Conservation (phyloP, 208 protist species). For the Leishmania aethiopica region DNA sequence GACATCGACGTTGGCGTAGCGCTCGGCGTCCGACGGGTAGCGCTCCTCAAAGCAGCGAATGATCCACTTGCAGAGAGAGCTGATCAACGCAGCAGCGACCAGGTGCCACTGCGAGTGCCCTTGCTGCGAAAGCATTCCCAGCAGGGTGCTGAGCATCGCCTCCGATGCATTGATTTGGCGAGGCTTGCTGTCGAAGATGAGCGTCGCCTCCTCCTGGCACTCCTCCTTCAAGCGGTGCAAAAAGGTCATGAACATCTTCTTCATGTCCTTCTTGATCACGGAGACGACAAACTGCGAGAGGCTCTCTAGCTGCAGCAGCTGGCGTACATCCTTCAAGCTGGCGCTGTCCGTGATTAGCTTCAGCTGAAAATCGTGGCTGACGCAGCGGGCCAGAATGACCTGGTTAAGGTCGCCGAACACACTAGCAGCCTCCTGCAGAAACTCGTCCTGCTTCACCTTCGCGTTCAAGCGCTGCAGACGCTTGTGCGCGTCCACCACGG, state of each 20-base stretch:
- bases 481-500: conserved; percentile 58
- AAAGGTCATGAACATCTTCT: conserved; percentile 83
- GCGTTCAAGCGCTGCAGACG: conserved; percentile 28
- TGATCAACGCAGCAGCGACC: conserved; percentile 69
- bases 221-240: conserved; percentile 77
- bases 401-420: conserved; percentile 72
- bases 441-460: conserved; percentile 20
- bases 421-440: conserved; percentile 43
- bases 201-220: conserved; percentile 63
- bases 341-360: conserved; percentile 70
- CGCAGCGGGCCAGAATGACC: conserved; percentile 71
- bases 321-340: conserved; percentile 64
- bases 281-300: conserved; percentile 62
- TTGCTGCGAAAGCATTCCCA: conserved; percentile 71
- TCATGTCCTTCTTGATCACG: conserved; percentile 76
- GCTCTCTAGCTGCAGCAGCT: conserved; percentile 64
- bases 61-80: conserved; percentile 68
- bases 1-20: conserved; percentile 30
- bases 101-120: conserved; percentile 74
- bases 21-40: conserved; percentile 33
- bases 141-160: conserved; percentile 61
- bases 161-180: conserved; percentile 39
- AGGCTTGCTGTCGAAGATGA: conserved; percentile 36
- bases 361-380: conserved; percentile 86
- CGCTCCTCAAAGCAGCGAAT: conserved; percentile 57